phyloP scores from a whole-genome alignment of 768 basidiomycete species.

The Russula lepida region DNA sequence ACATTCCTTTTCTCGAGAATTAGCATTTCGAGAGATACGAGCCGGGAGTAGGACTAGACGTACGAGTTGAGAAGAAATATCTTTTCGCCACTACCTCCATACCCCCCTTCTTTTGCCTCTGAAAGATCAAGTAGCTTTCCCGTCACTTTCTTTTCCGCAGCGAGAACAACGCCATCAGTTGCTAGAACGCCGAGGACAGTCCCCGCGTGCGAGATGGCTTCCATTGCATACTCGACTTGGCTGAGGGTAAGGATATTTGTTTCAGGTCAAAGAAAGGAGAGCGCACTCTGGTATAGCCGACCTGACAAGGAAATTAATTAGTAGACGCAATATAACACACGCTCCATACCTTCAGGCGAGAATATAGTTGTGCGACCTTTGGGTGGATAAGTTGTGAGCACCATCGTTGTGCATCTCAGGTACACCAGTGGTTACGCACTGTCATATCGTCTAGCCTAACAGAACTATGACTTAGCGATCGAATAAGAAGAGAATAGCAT shows the following conservation, averaged over 20 bases:
- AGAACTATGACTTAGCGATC: not conserved
- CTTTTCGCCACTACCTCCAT: constrained; percentile 97
- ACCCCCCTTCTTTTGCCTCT: constrained; percentile 75
- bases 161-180: constrained; percentile 84
- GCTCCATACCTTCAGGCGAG: constrained; percentile 82
- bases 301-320: constrained; percentile 41
- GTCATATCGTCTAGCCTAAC: constrained; percentile 87
- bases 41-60: constrained; percentile 27
- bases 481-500: not conserved
- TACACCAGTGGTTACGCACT: constrained; percentile 48
- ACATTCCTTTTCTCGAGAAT: constrained; percentile 61
- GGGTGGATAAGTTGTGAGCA: constrained; percentile 19
- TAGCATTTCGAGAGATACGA: not conserved
- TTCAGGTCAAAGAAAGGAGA: not conserved
- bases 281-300: constrained; percentile 90
- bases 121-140: constrained; percentile 94
- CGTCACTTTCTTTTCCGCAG: constrained; percentile 96
- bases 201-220: constrained; percentile 94
- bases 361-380: constrained; percentile 95
- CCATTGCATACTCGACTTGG: constrained; percentile 98
- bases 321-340: not conserved
- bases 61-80: constrained; percentile 91
- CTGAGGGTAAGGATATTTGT: constrained; percentile 12
- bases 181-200: constrained; percentile 90
- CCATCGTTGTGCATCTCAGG: constrained; percentile 3